phyloP scores from a whole-genome alignment of 2,329 filamentous ascomycete species.

The Phoma sp. region DNA sequence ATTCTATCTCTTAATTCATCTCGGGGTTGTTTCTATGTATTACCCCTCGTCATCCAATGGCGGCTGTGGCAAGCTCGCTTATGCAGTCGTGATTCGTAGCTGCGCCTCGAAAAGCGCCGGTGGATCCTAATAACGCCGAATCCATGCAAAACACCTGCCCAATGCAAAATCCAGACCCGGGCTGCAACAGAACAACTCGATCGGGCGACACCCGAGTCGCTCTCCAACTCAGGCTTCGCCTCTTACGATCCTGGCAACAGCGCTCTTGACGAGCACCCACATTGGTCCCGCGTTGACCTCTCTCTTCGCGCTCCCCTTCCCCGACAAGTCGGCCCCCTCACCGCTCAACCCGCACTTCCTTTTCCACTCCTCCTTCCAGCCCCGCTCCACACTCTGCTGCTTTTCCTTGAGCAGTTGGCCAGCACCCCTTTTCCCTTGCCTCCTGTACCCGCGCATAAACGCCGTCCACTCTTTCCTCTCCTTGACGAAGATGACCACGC shows the following conservation, averaged over 20 bases:
- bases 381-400: conserved; percentile 30
- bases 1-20: not conserved
- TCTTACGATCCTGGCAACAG: conserved; percentile 29
- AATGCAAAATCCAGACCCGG: conserved; percentile 17
- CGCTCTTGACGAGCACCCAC: conserved; percentile 38
- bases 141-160: conserved; percentile 16
- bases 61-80: conserved; percentile 17
- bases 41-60: conserved; percentile 6
- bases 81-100: conserved; percentile 18
- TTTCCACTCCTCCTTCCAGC: conserved; percentile 34
- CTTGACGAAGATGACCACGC: conserved; percentile 33
- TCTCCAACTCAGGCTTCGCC: conserved; percentile 27
- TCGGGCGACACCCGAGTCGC: not conserved
- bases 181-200: conserved; percentile 5
- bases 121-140: conserved; percentile 13
- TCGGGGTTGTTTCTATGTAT: not conserved
- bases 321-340: conserved; percentile 12
- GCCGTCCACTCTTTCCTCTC: conserved; percentile 32
- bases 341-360: conserved; percentile 30
- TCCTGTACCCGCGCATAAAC: conserved; percentile 32
- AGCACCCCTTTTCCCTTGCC: conserved; percentile 27
- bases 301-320: conserved; percentile 20
- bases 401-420: conserved; percentile 28
- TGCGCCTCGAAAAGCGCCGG: conserved; percentile 13
- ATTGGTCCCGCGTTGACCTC: conserved; percentile 34